phyloP scores from a whole-genome alignment of 129 eudicot species.

The Erigeron canadensis region DNA sequence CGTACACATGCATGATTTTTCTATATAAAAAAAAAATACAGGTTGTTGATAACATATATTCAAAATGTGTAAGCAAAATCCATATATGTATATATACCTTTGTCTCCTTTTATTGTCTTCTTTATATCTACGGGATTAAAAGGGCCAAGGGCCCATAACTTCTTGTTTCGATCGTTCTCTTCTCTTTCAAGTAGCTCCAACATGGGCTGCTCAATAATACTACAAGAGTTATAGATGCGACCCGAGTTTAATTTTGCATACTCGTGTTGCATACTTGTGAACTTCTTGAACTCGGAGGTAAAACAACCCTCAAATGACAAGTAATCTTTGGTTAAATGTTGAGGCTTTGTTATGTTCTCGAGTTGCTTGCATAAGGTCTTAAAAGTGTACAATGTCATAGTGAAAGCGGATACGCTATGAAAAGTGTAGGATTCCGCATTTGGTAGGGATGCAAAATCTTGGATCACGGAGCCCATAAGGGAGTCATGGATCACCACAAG shows the following conservation, averaged over 20 bases:
- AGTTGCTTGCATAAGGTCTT: neutral
- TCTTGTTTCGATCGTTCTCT: conserved; percentile 3
- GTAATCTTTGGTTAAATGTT: neutral
- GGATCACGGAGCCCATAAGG: conserved; percentile 52
- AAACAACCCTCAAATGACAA: conserved; percentile 35
- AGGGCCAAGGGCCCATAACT: conserved; percentile 29
- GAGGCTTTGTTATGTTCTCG: conserved; percentile 34
- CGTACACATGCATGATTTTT: no score
- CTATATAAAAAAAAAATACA: no score
- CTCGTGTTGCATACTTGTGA: conserved; percentile 25
- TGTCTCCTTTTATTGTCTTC: conserved; percentile 3
- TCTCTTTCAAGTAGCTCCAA: conserved; percentile 30
- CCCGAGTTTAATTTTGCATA: conserved; percentile 25
- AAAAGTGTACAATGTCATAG: conserved; percentile 34
- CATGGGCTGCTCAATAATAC: conserved; percentile 31
- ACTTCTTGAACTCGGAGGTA: conserved; percentile 30
- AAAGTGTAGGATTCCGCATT: conserved; percentile 59
- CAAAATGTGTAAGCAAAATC: no score
- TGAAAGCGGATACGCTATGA: conserved; percentile 48
- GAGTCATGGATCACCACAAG: conserved; percentile 59
- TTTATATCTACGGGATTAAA: neutral
- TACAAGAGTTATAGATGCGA: conserved; percentile 24
- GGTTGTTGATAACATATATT: no score
- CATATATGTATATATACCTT: no score
- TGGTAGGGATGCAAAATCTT: conserved; percentile 45